A percentile compares a stretch with the other conserved stretches of the same genome.
phyloP scores from a whole-genome alignment of 495 filamentous ascomycete species.

The Sordaria brevicollis region DNA sequence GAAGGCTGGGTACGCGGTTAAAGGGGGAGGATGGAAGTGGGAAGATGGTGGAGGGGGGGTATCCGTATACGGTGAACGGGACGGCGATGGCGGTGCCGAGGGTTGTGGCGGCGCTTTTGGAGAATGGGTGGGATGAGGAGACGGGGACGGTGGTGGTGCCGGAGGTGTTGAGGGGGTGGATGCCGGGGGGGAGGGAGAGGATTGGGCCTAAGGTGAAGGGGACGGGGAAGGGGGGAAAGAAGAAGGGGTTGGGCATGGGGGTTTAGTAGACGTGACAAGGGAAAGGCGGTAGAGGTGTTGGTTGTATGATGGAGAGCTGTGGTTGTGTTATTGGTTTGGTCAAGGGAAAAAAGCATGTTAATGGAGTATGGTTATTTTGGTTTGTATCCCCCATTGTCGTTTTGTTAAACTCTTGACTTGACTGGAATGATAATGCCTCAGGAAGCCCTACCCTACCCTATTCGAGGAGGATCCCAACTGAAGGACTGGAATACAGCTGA shows the following conservation, averaged over 20 bases:
- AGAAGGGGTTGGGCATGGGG: not conserved
- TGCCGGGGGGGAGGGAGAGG: constrained; percentile 60
- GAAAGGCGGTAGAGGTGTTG: not conserved
- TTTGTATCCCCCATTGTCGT: not conserved
- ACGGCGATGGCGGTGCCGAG: constrained; percentile 88
- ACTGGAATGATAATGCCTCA: too few relatives aligned
- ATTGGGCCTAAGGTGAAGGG: constrained; percentile 41
- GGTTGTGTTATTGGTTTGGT: not conserved
- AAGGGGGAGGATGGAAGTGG: constrained; percentile 30
- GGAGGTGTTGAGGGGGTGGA: constrained; percentile 66
- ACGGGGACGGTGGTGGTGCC: constrained; percentile 58
- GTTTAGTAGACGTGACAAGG: not conserved
- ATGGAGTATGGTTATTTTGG: not conserved
- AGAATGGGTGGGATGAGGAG: constrained; percentile 77
- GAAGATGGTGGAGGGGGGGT: constrained; percentile 29
- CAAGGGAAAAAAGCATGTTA: not conserved
- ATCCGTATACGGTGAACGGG: constrained; percentile 84
- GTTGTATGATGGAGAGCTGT: not conserved
- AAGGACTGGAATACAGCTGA: not conserved
- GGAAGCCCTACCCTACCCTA: not conserved
- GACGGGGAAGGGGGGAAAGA: too few relatives aligned
- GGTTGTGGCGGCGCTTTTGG: constrained; percentile 81
- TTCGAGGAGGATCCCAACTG: not conserved
- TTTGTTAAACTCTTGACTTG: too few relatives aligned
- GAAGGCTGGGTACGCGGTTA: constrained; percentile 66